Evolutionary conservation across 225 moss, liverwort and hornwort genomes (phyloP), one percentile per base, ranked within the genome.

Genomic region (Antitrichia curtipendula): DNA sequence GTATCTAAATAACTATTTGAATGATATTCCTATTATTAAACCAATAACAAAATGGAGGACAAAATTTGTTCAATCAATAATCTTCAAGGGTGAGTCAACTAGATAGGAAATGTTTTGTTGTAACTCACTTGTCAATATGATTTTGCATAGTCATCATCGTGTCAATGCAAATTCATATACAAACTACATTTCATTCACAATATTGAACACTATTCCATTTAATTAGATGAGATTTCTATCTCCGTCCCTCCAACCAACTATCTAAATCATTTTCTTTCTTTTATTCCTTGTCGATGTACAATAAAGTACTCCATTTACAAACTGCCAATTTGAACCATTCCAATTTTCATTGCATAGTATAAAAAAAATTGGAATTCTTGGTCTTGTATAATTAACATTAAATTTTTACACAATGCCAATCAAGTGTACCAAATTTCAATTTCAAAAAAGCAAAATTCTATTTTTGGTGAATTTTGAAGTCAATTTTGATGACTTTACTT

Each of bases 21-120:
- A 28, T 45, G 6, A 2, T 2, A 18, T 73, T 73, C 11, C 47
- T 47, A 73, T 18, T 18, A 73, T 45, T 45, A 17, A 45, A 2
- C 17, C 1, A 45, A 18, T 45, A 45, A 45, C 1, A 0, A 69
- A 4, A 16, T 27, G 1, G 2, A 27, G 1, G 8, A 71, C 3
- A 71, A 70, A 70, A 41, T 14, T 41, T 41, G 8, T 70, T 70
- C 41, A 9, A 43, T 27, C 9, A 71, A 71, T 27, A 28, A 16
- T 16, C 43, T 6, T 71, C 31, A 29, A 47, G 16, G 6, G 7
- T 31, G 11, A 73, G 10, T 10, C 11, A 29, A 45, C 10, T 45
- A 2, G 28, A 71, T 9, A 45, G 1, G 45, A 73, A 45, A 18
- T 10, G 2, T 9, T 73, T 45, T 50, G 45, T 29, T 0, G 5